Percentiles rank a stretch among this genome's conserved stretches.
Conservation (phyloP, 441 rosid species). For the Brassica hybrid region DNA sequence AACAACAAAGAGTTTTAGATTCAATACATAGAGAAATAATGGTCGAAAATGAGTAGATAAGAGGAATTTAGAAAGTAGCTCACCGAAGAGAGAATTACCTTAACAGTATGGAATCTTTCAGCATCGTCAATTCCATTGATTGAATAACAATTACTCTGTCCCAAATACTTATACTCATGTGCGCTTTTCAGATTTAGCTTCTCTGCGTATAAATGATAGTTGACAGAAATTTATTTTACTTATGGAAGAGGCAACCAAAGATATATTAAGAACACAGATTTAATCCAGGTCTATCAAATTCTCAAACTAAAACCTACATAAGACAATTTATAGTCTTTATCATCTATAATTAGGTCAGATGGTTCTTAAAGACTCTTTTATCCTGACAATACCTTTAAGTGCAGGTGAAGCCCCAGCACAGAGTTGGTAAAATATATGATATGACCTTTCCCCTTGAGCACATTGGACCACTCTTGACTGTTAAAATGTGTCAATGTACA, state of each 20-base stretch:
- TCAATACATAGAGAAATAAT: neutral
- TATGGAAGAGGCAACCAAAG: constrained; percentile 17
- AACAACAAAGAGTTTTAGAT: constrained; percentile 22
- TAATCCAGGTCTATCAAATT: neutral
- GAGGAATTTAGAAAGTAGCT: constrained; percentile 14
- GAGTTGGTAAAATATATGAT: constrained; percentile 99
- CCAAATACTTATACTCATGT: constrained; percentile 82
- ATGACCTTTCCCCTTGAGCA: constrained; percentile 96
- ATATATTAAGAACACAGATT: constrained; percentile 4
- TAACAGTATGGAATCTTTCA: constrained; percentile 68
- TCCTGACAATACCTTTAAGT: constrained; percentile 67
- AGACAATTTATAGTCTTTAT: constrained; percentile 2
- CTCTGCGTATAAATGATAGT: constrained; percentile 53
- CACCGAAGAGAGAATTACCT: constrained; percentile 49
- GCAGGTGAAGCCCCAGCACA: constrained; percentile 88
- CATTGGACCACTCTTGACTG: constrained; percentile 99
- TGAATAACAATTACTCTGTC: constrained; percentile 85
- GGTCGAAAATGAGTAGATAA: constrained; percentile 19
- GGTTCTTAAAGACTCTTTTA: constrained; percentile 4
- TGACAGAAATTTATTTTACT: constrained; percentile 1
- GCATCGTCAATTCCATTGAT: constrained; percentile 88
- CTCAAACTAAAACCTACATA: constrained; percentile 17
- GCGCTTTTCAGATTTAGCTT: constrained; percentile 83
- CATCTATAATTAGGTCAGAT: neutral
- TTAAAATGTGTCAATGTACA: constrained; percentile 40